Base-by-base conservation (phyloP, 2,329 filamentous ascomycete genomes). In the Paecilomyces dactylethromorphus region DNA sequence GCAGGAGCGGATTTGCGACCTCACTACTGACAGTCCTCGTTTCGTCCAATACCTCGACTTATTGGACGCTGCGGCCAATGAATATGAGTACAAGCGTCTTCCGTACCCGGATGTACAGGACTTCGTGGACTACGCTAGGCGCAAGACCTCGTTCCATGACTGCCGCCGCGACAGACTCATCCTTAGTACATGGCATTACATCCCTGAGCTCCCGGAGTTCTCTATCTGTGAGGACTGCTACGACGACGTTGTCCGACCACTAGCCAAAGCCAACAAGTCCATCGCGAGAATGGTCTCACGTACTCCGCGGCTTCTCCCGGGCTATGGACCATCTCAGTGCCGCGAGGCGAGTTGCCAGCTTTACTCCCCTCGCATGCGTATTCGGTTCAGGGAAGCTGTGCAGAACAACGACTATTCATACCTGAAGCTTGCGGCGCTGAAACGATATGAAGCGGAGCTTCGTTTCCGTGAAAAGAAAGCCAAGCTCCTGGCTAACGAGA, bases 191-290 rank as follows among this genome's bases (percentile, higher is more conserved):
- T 97, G 92, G 92, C 87, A 95, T 71, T 86, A 84, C 58, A 91
- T 95, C 71, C 85, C 89, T 0, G 80, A 84, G 13, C 77, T 95
- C 0, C 90, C 89, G 0, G 84, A 92, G 54, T 85, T 96, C 66
- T 91, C 89, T 0, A 87, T 96, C 3, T 97, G 92, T 73, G 86
- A 89, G 63, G 90, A 93, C 72, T 97, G 92, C 72, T 96, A 89
- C 70, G 84, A 90, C 15, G 86, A 91, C 22, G 83, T 91, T 0
- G 84, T 96, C n/a, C 85, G 83, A 73, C 91, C 92, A 0, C 78
- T 85, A 55, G 75, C 87, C 1, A 78, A 81, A 31, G 77, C 81
- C 3, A 74, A 81, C 45, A 76, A 75, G 49, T 76, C 82, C 0
- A 78, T 92, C 24, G 86, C 88, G 10, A 76, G 82, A 18, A 84